A percentile compares a stretch with the other conserved stretches of the same genome.
Conservation (phyloP, 345 rosid species). For the Triadica sebifera region DNA sequence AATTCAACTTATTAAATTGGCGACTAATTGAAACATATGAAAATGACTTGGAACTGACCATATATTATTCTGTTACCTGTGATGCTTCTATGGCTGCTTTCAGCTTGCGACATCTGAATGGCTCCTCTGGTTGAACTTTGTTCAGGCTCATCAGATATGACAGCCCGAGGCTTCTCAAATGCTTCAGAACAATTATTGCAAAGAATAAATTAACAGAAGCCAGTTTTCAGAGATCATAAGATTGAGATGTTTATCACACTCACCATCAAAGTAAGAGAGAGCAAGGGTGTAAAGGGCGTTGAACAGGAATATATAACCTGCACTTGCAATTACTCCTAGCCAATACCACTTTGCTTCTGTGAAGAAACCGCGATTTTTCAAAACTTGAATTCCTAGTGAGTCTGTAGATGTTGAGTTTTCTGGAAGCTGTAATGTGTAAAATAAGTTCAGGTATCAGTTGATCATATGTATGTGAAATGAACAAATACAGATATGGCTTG, state of each 20-base stretch:
- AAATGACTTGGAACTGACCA: background rate
- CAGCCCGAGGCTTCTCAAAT: conserved; percentile 49
- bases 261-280: conserved; percentile 55
- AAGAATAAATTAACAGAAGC: background rate
- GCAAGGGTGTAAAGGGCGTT: conserved; percentile 40
- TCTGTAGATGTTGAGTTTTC: conserved; percentile 23
- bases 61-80: conserved; percentile 13
- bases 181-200: conserved; percentile 36
- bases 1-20: background rate
- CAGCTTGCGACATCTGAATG: conserved; percentile 15
- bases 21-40: background rate
- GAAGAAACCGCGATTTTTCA: conserved; percentile 46
- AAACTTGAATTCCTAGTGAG: conserved; percentile 44
- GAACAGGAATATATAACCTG: conserved; percentile 40
- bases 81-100: background rate
- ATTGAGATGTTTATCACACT: conserved; percentile 16
- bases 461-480: background rate
- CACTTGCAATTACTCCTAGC: conserved; percentile 53
- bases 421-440: conserved; percentile 19
- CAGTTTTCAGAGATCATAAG: background rate
- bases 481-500: background rate
- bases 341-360: conserved; percentile 62
- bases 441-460: background rate
- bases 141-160: conserved; percentile 30
- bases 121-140: conserved; percentile 1